Conservation (phyloP, 169 alveolate genomes). For the Eimeria necatrix region DNA sequence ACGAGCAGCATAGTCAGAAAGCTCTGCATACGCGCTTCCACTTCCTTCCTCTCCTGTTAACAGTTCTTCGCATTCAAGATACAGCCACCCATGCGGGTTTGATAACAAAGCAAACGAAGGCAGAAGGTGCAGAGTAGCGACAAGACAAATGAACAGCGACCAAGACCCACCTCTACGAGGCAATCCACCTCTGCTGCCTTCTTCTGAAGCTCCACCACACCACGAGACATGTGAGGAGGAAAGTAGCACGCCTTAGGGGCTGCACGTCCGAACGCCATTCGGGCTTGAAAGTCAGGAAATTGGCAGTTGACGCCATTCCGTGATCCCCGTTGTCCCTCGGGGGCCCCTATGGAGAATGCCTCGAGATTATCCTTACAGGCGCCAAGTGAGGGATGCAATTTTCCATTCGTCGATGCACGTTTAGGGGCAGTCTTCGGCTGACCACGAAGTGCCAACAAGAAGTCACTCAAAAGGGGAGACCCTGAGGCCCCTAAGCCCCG, state of each 20-base stretch:
- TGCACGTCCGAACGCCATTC: not conserved
- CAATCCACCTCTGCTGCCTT: not conserved
- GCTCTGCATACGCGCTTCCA: not conserved
- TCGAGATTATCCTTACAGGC: no score
- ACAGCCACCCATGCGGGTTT: not conserved
- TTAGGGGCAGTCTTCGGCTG: not conserved
- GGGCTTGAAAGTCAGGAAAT: not conserved
- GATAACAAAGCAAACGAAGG: not conserved
- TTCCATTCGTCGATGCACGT: no score
- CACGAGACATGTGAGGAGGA: slow-evolving; percentile 7
- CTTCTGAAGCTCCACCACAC: not conserved
- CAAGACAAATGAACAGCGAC: not conserved
- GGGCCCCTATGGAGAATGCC: not conserved
- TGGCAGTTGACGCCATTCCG: not conserved
- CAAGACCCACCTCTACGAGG: not conserved
- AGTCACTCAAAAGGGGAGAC: slow-evolving; percentile 16
- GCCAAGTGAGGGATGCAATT: no score
- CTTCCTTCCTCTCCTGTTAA: no score
- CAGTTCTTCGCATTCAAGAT: no score
- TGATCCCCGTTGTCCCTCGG: not conserved
- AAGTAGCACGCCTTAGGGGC: not conserved
- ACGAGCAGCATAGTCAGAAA: not conserved
- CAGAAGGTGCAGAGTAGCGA: not conserved
- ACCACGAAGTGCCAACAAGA: not conserved
- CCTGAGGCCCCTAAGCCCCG: slow-evolving; percentile 39